Conservation (phyloP, 148 eudicot species). For the Vaccinium darrowii region DNA sequence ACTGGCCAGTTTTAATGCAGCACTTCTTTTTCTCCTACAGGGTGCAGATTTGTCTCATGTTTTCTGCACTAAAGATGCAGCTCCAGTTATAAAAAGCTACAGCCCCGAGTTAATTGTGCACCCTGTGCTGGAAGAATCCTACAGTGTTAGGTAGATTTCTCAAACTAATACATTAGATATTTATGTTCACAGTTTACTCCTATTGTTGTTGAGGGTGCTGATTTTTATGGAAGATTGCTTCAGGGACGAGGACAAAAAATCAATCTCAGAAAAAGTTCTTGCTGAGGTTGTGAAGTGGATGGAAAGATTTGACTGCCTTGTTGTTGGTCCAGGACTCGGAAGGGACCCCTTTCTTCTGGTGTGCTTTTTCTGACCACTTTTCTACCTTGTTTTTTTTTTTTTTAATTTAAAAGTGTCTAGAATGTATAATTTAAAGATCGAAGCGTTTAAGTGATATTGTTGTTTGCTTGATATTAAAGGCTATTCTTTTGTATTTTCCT, state of each 20-base stretch:
- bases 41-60: conserved; percentile 99
- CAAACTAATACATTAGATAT: background rate
- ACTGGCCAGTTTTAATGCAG: background rate
- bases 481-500: background rate
- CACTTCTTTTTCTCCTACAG: conserved; percentile 33
- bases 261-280: conserved; percentile 52
- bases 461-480: background rate
- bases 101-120: conserved; percentile 98
- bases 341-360: conserved; percentile 97
- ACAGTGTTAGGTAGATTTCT: conserved; percentile 61
- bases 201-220: background rate
- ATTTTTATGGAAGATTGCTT: conserved; percentile 15
- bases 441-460: background rate
- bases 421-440: background rate
- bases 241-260: conserved; percentile 73
- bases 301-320: conserved; percentile 96
- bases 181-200: background rate
- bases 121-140: conserved; percentile 92
- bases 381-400: background rate
- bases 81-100: conserved; percentile 87
- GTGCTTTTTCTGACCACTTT: conserved; percentile 20
- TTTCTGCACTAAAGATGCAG: conserved; percentile 96
- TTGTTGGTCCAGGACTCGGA: conserved; percentile 98
- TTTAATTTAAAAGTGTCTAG: no score
- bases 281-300: conserved; percentile 86